Evolutionary conservation across 257 asterid species (phyloP), one percentile per base, ranked within the genome.

Genomic region (Fraxinus americana): DNA sequence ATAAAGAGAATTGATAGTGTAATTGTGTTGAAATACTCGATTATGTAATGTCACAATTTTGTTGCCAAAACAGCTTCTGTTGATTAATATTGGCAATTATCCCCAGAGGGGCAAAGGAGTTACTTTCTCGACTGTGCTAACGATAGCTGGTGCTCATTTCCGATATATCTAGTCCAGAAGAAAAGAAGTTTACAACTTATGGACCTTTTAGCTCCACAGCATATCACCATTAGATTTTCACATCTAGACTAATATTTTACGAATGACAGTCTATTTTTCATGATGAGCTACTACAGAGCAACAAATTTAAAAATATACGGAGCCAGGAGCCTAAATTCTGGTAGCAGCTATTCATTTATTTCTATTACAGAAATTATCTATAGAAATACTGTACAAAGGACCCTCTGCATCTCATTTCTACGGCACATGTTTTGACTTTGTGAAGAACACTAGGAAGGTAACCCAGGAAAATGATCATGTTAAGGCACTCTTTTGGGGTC

Each of bases 1-100:
- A 93, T 75, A 81, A 83, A 75, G 90, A 90, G 77, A 80, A 89
- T 75, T 88, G 86, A 85, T 38, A 3, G 50, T 12, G 50, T 43
- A 43, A 11, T 10, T 10, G 0, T 43, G 4, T 43, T 43, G 50
- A 43, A 43, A 43, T 43, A 11, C 50, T 43, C 12, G 50, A 54
- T 67, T 5, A 23, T 6, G 43, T 39, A 66, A 76, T 43, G 16
- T 34, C 75, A 23, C 69, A 38, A 7, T 80, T 83, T 83, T 77
- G 79, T 66, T 84, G 86, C 72, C 61, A 39, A 65, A 30, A 27
- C 59, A 72, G 17, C 59, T 36, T 41, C 48, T 41, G 14, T 41
- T 41, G 50, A 43, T 43, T 10, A 43, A 43, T 43, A 11, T 11
- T 11, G 17, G 4, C 14, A 41, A 41, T 41, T 13, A 41, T 41